Conservation (phyloP, 805 yeast species). For the Helenozyma baotianmanensis region DNA sequence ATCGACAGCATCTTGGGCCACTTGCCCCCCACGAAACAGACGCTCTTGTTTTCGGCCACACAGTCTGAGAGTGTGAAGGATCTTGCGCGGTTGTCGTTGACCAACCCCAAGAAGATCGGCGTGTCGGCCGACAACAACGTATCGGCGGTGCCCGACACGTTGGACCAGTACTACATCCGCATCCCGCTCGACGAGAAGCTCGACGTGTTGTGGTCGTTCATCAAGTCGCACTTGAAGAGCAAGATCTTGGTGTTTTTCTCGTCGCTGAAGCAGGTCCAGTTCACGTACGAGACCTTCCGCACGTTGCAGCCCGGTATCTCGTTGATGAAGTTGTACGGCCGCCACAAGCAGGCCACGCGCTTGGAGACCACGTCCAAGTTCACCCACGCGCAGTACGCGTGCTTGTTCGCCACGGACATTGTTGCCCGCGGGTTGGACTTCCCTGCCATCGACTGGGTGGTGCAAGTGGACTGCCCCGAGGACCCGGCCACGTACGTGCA, state of each 20-base stretch:
- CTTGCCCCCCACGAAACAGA: constrained; percentile 77
- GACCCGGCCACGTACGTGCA: constrained; percentile 86
- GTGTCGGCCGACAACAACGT: constrained; percentile 42
- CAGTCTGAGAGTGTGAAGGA: constrained; percentile 80
- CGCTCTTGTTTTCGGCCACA: constrained; percentile 82
- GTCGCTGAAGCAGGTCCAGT: constrained; percentile 88
- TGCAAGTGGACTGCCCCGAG: constrained; percentile 89
- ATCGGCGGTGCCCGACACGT: constrained; percentile 72
- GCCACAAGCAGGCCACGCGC: constrained; percentile 86
- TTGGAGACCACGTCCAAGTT: constrained; percentile 77
- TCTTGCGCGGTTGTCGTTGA: constrained; percentile 72
- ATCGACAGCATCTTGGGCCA: constrained; percentile 75
- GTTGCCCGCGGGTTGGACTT: constrained; percentile 91
- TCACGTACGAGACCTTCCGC: constrained; percentile 79
- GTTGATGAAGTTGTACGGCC: constrained; percentile 77
- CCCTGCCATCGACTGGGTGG: constrained; percentile 93
- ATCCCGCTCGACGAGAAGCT: constrained; percentile 75
- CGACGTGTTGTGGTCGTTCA: constrained; percentile 79
- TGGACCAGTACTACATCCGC: constrained; percentile 78
- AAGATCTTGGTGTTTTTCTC: constrained; percentile 82
- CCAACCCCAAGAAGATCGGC: constrained; percentile 50
- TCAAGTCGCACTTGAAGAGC: constrained; percentile 73
- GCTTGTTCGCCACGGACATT: constrained; percentile 84
- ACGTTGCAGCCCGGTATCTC: constrained; percentile 91
- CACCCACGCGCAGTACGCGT: constrained; percentile 71